A percentile compares a stretch with the other conserved stretches of the same genome.
Conservation (phyloP, 768 basidiomycete genomes). For the Erythrobasidium yunnanense region DNA sequence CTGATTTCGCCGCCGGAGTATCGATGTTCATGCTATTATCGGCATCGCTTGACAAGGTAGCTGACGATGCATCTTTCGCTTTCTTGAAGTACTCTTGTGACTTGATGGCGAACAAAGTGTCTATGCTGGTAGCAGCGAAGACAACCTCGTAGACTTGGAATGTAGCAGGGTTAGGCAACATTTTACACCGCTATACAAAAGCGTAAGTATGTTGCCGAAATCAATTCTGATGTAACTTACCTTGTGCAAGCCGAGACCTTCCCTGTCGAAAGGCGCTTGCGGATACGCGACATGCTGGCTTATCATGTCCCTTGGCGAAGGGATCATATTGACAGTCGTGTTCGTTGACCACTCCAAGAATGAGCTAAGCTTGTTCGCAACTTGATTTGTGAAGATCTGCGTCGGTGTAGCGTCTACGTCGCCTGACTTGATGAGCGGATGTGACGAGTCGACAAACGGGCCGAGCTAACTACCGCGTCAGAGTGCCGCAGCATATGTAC, state of each 20-base stretch:
- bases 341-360: slow-evolving; percentile 56
- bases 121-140: slow-evolving; percentile 71
- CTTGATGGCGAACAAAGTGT: slow-evolving; percentile 76
- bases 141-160: slow-evolving; percentile 75
- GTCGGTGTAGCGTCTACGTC: slow-evolving; percentile 56
- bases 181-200: slow-evolving; percentile 59
- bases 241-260: slow-evolving; percentile 41
- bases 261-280: slow-evolving; percentile 49
- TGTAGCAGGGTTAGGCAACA: slow-evolving; percentile 71
- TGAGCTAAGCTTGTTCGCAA: slow-evolving; percentile 51
- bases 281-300: slow-evolving; percentile 74
- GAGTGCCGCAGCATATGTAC: slow-evolving; percentile 27
- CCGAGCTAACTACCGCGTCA: slow-evolving; percentile 53
- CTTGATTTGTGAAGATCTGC: slow-evolving; percentile 58
- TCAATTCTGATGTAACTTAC: too few relatives aligned
- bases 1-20: slow-evolving; percentile 39
- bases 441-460: slow-evolving; percentile 73
- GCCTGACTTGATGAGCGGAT: slow-evolving; percentile 64
- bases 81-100: slow-evolving; percentile 60
- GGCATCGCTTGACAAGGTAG: slow-evolving; percentile 3
- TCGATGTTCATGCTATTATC: slow-evolving; percentile 46
- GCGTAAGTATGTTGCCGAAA: not conserved
- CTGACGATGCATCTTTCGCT: slow-evolving; percentile 6
- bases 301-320: slow-evolving; percentile 69
- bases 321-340: slow-evolving; percentile 65